Percentiles rank a stretch among this genome's conserved stretches.
These are phyloP conservation scores for Rhynchosporium agropyri DNA, from an alignment of 2,329 filamentous ascomycete genomes.

Conservation along the genomic window DNA sequence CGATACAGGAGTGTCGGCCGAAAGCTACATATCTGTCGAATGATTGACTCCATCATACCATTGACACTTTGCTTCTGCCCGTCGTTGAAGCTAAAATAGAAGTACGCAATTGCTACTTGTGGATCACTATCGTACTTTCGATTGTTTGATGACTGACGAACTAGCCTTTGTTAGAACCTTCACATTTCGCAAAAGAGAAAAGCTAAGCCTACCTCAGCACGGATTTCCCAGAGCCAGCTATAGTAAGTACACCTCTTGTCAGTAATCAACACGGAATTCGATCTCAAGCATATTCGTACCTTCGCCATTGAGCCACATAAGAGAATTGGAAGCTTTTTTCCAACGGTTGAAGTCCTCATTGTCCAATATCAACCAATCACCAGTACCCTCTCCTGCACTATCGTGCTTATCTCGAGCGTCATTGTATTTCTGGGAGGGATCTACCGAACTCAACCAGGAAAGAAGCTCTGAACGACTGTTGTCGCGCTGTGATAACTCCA, in stretches of 20 bases:
- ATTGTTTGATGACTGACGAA: neutral
- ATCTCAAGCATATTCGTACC: neutral
- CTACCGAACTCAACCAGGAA: neutral
- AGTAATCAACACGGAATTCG: too few relatives aligned
- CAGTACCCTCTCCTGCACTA: neutral
- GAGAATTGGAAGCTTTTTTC: neutral
- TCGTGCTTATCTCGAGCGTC: neutral
- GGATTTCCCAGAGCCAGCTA: neutral
- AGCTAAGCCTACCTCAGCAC: neutral
- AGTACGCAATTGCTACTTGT: constrained; percentile 31
- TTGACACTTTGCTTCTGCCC: constrained; percentile 25
- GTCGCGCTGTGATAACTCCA: neutral
- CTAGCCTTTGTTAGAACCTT: neutral
- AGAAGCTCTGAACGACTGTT: neutral
- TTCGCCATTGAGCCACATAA: constrained; percentile 1
- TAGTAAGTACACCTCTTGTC: neutral
- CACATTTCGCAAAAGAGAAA: neutral
- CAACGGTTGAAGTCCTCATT: neutral
- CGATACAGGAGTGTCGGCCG: neutral
- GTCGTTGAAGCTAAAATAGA: constrained; percentile 36
- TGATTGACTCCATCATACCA: constrained; percentile 17
- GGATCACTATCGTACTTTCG: neutral
- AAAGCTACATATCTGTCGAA: neutral
- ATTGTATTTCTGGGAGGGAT: neutral
- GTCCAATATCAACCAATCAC: neutral